phyloP scores from a whole-genome alignment of 164 flowering plant genomes.

The Chimonanthus salicifolius region DNA sequence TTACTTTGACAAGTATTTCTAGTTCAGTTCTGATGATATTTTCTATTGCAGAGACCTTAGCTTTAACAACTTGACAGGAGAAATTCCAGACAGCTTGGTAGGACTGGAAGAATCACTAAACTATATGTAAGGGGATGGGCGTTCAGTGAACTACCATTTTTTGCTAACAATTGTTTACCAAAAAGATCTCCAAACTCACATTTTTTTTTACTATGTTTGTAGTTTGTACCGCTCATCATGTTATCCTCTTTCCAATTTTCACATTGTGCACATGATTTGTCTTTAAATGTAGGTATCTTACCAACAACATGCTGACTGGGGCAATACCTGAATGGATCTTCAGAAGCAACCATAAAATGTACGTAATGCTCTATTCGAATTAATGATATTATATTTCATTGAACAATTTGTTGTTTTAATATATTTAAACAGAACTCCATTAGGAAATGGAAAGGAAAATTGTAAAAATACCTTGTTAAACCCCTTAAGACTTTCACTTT shows the following conservation, averaged over 20 bases:
- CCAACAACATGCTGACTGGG: constrained; percentile 60
- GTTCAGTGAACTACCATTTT: not conserved
- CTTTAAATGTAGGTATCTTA: constrained; percentile 50
- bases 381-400: no score
- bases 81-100: constrained; percentile 36
- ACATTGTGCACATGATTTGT: not conserved
- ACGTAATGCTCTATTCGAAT: constrained; percentile 16
- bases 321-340: constrained; percentile 43
- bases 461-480: not conserved
- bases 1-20: not conserved
- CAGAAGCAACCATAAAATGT: constrained; percentile 32
- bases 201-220: not conserved
- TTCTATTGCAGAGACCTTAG: constrained; percentile 60
- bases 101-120: constrained; percentile 4
- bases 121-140: constrained; percentile 16
- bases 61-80: constrained; percentile 59
- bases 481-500: not conserved
- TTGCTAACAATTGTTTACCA: no score
- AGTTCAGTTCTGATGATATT: not conserved
- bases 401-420: no score
- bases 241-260: not conserved
- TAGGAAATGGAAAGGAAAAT: no score
- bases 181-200: not conserved
- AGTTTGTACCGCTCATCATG: no score
- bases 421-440: no score